Base-by-base conservation (phyloP, 1,284 basidiomycete species). In the Sporisorium reilianum region DNA sequence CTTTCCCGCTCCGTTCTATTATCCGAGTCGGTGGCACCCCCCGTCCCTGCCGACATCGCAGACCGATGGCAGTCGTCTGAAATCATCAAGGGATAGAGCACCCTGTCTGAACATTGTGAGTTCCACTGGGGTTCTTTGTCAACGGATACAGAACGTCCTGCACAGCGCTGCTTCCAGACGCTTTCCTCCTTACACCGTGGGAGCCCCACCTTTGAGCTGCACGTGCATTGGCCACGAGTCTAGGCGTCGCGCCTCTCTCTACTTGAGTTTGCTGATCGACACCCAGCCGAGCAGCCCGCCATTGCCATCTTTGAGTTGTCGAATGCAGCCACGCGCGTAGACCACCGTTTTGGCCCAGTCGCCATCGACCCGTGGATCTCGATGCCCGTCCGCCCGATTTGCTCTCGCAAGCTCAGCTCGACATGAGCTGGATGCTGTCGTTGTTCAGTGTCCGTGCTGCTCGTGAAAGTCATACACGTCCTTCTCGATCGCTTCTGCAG, bases 401-500 rank as follows among this genome's bases (percentile, higher is more conserved):
- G 20, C 16, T 38, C n/a, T 20, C 18, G n/a, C n/a, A n/a, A n/a
- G n/a, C n/a, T n/a, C n/a, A n/a, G n/a, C n/a, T n/a, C 45, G 9
- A 18, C 38, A 5, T 41, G 38, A 23, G 7, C n/a, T 12, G 8
- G 9, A 38, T 4, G 16, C 25, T 48, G 25, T 30, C 14, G 14
- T 20, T 20, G n/a, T 46, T 58, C 44, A 63, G 25, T 63, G 38
- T 22, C 55, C 41, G 44, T 63, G 59, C 38, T 55, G 55, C 40
- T 66, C 62, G 64, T 80, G 75, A 28, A 75, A 75, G 5, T 56
- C 65, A 25, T 79, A 79, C 12, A 82, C 75, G 16, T 82, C 77
- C 55, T 63, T 62, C 12, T 78, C 66, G 34, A 82, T 78, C 32
- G 75, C 73, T 16, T 64, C 45, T 18, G 73, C 30, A 12, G 72